Conservation (phyloP, 176 grass and related monocot genomes). For the Bromus sterilis region DNA sequence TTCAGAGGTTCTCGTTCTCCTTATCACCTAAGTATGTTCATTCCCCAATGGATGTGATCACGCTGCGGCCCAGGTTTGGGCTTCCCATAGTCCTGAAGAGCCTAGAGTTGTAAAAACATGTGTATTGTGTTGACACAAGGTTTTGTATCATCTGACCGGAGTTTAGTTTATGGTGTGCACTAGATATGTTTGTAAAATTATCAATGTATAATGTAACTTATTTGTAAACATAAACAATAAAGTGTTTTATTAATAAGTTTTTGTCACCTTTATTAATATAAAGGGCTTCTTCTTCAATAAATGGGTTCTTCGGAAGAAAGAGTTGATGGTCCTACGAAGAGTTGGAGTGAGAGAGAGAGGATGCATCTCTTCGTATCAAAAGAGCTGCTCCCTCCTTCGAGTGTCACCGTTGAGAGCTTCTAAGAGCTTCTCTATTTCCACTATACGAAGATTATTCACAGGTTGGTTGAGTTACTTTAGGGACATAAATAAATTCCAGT, state of each 20-base stretch:
- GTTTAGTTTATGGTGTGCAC: background rate
- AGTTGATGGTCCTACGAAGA: no score
- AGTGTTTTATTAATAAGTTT: background rate
- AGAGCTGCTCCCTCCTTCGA: no score
- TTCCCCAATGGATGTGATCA: background rate
- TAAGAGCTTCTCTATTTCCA: no score
- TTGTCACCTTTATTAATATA: no score
- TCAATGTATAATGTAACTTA: background rate
- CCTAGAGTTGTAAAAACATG: background rate
- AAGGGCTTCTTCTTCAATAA: no score
- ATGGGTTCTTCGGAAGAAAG: no score
- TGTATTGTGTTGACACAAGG: background rate
- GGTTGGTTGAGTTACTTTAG: no score
- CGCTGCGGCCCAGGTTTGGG: constrained; percentile 18
- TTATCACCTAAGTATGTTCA: constrained; percentile 32
- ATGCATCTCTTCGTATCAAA: no score
- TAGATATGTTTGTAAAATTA: background rate
- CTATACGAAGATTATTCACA: no score
- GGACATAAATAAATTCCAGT: no score
- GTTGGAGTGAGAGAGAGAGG: no score
- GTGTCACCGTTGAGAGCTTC: no score
- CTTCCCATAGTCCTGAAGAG: constrained; percentile 26
- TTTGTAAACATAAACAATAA: background rate
- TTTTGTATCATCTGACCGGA: background rate
- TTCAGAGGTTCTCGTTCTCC: constrained; percentile 35